Conservation (phyloP, 202 grass and related monocot genomes). For the Panicum hallii region DNA sequence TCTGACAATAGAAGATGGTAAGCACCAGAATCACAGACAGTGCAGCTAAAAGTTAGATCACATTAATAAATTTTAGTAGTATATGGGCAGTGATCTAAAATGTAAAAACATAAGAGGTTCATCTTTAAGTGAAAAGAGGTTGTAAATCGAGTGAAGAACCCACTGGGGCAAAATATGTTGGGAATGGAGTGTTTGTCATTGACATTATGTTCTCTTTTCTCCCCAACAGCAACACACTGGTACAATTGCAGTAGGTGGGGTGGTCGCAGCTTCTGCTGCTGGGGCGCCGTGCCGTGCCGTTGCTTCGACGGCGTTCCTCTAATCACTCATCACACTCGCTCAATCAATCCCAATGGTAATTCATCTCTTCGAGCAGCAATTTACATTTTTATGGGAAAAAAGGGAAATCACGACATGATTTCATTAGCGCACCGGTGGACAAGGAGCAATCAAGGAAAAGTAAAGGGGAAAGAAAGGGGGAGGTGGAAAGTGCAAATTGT, state of each 20-base stretch:
- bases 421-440: background rate
- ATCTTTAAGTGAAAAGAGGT: background rate
- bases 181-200: background rate
- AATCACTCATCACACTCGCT: slow-evolving; percentile 4
- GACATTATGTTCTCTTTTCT: background rate
- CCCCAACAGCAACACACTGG: slow-evolving; percentile 30
- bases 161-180: background rate
- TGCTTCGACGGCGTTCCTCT: slow-evolving; percentile 27
- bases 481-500: slow-evolving; percentile 45
- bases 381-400: background rate
- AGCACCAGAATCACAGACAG: background rate
- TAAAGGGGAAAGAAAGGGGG: slow-evolving; percentile 8
- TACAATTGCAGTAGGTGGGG: slow-evolving; percentile 36
- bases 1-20: background rate
- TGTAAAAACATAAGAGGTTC: background rate
- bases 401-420: background rate
- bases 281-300: slow-evolving; percentile 38
- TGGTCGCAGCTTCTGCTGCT: slow-evolving; percentile 22
- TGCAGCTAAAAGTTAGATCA: background rate
- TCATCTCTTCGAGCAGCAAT: background rate
- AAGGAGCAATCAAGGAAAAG: slow-evolving; percentile 19
- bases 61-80: background rate
- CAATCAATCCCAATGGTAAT: background rate
- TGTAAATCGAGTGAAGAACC: background rate
- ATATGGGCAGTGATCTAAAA: background rate